Conservation (phyloP, 2,329 filamentous ascomycete species). For the Emmonsiellopsis sp. region DNA sequence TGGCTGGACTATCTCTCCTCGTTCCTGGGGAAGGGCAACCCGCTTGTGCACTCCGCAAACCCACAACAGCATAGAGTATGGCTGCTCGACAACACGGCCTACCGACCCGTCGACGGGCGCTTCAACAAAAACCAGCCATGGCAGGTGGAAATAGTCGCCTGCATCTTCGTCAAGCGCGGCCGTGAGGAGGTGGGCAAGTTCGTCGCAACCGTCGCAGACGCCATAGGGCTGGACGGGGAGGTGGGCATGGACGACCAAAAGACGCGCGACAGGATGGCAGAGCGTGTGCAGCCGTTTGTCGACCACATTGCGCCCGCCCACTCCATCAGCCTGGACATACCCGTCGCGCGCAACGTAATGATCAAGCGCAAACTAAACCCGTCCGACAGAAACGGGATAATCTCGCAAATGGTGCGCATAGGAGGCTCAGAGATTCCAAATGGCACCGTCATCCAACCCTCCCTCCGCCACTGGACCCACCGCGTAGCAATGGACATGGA, state of each 20-base stretch:
- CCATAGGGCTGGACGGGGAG: conserved; percentile 57
- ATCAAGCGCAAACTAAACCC: conserved; percentile 54
- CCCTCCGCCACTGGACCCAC: conserved; percentile 18
- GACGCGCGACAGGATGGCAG: conserved; percentile 55
- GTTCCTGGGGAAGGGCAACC: conserved; percentile 40
- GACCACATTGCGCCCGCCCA: conserved; percentile 65
- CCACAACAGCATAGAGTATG: conserved; percentile 65
- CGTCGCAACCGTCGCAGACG: conserved; percentile 61
- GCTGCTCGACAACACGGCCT: conserved; percentile 86
- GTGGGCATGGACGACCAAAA: conserved; percentile 37
- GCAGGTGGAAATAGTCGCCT: conserved; percentile 75
- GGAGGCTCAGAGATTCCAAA: conserved; percentile 32
- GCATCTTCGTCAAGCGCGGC: conserved; percentile 67
- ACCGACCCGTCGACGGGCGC: conserved; percentile 39
- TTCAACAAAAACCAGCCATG: conserved; percentile 43
- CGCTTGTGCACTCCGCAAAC: conserved; percentile 52
- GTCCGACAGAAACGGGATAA: conserved; percentile 63
- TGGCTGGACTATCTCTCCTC: conserved; percentile 19
- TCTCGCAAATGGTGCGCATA: conserved; percentile 51
- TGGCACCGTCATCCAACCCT: conserved; percentile 40
- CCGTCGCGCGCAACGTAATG: conserved; percentile 37
- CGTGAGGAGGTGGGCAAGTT: conserved; percentile 58
- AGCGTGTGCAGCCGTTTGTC: conserved; percentile 56
- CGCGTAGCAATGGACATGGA: conserved; percentile 58
- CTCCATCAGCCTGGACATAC: conserved; percentile 56